Evolutionary conservation across 257 asterid genomes (phyloP), one percentile per base, ranked within the genome.

Genomic region (Dorcoceras hygrometricum): DNA sequence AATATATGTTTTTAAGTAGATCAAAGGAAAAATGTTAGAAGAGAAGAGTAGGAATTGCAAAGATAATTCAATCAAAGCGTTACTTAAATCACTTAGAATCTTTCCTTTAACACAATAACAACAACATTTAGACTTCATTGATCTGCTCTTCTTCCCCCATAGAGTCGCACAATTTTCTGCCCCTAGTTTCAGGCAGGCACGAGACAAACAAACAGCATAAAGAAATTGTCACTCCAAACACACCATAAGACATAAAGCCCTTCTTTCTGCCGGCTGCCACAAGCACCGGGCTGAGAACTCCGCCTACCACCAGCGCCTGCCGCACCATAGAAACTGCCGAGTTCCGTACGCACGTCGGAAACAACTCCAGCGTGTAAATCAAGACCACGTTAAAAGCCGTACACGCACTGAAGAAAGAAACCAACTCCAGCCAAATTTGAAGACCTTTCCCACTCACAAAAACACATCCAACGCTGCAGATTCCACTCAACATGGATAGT

Each of bases 331-430:
- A 80, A 72, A 86, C 65, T 0, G 94, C 95, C 0, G 89, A 91
- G 73, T 86, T 91, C 73, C 97, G 71, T 22, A 88, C 88, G 23
- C 85, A 76, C 4, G 96, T 91, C 0, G 96, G 96, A 27, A 88
- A 91, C 57, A 91, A 28, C 71, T 91, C 96, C n/a, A 91, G 9
- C 2, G 87, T 73, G 78, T 79, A 86, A 0, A 88, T 80, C 75
- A 83, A 4, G 0, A 80, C 68, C 11, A 86, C 75, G 27, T 80
- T 78, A 29, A 77, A 84, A 0, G 82, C 84, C 3, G 90, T 74
- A 60, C 85, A 81, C 0, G 88, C 89, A 58, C 86, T 24, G 65
- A 76, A 82, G 26, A 88, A 91, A 0, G 95, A 83, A 11, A 85
- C 27, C 58, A 88, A 43, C 25, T 88, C 96, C 4, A 91, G 48